Evolutionary conservation across 495 filamentous ascomycete genomes (phyloP).

Genomic region (Bacidia rubella): DNA sequence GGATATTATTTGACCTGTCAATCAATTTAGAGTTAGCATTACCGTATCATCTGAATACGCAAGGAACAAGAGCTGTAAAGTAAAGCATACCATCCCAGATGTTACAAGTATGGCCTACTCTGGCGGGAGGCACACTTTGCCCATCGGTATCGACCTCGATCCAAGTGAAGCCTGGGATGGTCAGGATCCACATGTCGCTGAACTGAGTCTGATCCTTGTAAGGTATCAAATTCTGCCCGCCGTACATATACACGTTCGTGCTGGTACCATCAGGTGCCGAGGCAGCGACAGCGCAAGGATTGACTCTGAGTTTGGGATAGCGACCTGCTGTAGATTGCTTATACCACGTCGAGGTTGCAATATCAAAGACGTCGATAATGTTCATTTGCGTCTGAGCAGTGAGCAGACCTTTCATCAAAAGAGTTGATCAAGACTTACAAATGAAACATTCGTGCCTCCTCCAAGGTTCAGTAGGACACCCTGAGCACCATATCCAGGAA

Average conservation of each 20-base stretch:
- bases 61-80: no score
- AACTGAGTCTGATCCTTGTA: conserved; percentile 48
- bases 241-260: conserved; percentile 65
- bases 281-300: conserved; percentile 58
- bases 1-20: conserved; percentile 59
- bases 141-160: conserved; percentile 42
- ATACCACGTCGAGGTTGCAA: conserved; percentile 64
- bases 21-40: no score
- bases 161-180: conserved; percentile 64
- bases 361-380: conserved; percentile 62
- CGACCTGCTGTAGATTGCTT: conserved; percentile 55
- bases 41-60: no score
- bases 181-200: conserved; percentile 64
- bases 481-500: conserved; percentile 56
- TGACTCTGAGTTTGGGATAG: conserved; percentile 51
- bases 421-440: conserved; percentile 24
- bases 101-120: conserved; percentile 57
- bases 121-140: conserved; percentile 42
- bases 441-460: conserved; percentile 50
- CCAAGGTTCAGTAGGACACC: conserved; percentile 58
- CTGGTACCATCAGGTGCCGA: conserved; percentile 56
- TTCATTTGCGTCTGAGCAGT: conserved; percentile 49
- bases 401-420: background rate
- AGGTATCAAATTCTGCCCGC: conserved; percentile 56
- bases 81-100: conserved; percentile 54